Evolutionary conservation across 2,329 filamentous ascomycete genomes (phyloP).

Genomic region (Aspergillus pseudoterreus): DNA sequence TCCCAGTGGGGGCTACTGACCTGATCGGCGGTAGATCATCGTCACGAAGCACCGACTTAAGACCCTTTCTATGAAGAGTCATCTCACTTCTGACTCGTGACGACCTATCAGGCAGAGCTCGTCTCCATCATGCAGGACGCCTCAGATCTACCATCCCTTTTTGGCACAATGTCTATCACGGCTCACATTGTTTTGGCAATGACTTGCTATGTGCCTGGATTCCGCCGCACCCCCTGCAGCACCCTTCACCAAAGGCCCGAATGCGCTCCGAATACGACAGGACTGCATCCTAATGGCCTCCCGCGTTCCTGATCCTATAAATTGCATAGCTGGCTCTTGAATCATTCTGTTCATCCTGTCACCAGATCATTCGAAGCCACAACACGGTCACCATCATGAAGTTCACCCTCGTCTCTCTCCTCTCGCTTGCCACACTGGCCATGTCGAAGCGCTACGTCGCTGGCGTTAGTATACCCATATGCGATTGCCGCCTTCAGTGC

Average conservation of each 20-base stretch:
- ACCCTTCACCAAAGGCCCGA: not conserved
- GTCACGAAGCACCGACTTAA: not conserved
- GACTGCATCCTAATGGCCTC: not conserved
- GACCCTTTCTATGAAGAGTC: not conserved
- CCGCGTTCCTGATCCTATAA: not conserved
- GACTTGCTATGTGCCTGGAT: not conserved
- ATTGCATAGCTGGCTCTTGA: not conserved
- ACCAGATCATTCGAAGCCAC: not conserved
- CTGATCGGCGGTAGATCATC: not conserved
- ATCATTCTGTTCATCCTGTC: not conserved
- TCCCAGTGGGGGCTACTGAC: not conserved
- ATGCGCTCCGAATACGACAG: not conserved
- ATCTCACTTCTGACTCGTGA: not conserved
- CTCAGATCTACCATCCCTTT: not conserved
- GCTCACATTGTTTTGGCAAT: not conserved
- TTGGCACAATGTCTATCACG: not conserved
- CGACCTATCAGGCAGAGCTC: not conserved
- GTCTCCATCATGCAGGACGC: not conserved
- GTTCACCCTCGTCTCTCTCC: not conserved
- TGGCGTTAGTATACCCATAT: not conserved
- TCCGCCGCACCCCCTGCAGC: not conserved
- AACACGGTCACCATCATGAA: not conserved
- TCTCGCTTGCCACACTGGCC: not conserved
- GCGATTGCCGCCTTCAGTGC: not conserved
- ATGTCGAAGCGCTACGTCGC: not conserved